Conservation (phyloP, 2,329 filamentous ascomycete genomes). For the Colletotrichum salicis region DNA sequence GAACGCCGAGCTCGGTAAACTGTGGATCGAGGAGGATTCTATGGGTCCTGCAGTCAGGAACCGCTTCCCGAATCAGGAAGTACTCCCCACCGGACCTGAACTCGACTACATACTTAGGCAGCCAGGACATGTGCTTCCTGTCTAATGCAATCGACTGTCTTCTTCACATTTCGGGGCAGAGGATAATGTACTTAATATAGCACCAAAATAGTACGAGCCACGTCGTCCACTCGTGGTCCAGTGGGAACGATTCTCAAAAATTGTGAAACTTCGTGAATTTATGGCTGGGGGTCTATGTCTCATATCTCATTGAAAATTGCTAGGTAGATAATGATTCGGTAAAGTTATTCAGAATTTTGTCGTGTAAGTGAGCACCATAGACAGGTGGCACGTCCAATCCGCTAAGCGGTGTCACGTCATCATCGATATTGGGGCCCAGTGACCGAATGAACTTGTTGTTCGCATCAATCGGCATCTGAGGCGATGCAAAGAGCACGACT, state of each 20-base stretch:
- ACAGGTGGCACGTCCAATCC: conserved; percentile 11
- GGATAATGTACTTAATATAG: too few species aligned
- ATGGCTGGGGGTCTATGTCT: background rate
- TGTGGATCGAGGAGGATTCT: background rate
- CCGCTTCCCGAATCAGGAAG: background rate
- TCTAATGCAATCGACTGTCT: too few species aligned
- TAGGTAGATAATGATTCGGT: background rate
- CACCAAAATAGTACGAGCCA: too few species aligned
- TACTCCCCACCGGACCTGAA: background rate
- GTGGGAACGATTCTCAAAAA: too few species aligned
- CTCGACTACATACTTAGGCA: background rate
- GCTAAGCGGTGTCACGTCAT: background rate
- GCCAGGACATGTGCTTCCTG: background rate
- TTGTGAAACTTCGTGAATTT: background rate
- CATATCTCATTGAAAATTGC: background rate
- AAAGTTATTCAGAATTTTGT: background rate
- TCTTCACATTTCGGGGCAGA: too few species aligned
- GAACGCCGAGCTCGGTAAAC: background rate
- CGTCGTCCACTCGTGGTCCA: too few species aligned
- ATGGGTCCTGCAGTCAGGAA: background rate
- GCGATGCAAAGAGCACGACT: conserved; percentile 11
- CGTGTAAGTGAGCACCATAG: background rate
- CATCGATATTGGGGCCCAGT: too few species aligned
- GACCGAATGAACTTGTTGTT: conserved; percentile 9
- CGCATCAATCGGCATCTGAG: conserved; percentile 7